Evolutionary conservation across 2,329 filamentous ascomycete genomes (phyloP), one percentile per base, ranked within the genome.

Genomic region (Aureobasidium sp.): DNA sequence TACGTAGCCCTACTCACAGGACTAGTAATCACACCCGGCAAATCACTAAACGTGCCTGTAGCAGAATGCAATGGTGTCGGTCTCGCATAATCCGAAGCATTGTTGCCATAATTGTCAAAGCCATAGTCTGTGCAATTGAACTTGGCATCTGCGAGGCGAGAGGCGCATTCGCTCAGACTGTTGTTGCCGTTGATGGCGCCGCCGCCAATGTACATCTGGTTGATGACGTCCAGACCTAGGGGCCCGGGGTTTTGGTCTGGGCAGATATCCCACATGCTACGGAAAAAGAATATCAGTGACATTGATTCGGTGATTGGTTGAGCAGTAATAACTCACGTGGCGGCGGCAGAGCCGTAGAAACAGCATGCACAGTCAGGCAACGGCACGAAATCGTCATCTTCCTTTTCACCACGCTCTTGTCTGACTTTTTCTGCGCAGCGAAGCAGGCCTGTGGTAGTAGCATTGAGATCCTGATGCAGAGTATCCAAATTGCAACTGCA

Each of bases 1-100:
- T 50, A 50, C 1, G 35, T 50, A 5, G 47, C 17, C 8, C 47
- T 35, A 29, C 47, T 50, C 6, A 40, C 47, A 17, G 47, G 47
- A 4, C 24, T 39, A 16, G 35, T 40, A 4, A 50, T n/a, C 8
- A 50, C 17, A 8, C 47, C 47, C 12, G 37, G 25, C 10, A 40
- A 3, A 40, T 50, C 47, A 14, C 35, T 50, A 14, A 29, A 32
- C 11, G 25, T 40, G 25, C 47, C 47, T 17, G 35, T 50, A 32
- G 47, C 35, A 4, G 47, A 39, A 10, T 39, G 34, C 2, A 40
- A 4, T 2, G 47, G 47, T 1, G 34, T 39, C 22, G 34, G 45
- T 14, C 17, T 50, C 5, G 47, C 47, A 16, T 30, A 39, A 14
- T 50, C 47, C 4, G 34, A 30, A 24, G 47, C 47, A 12, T 50